Percentiles rank a stretch among this genome's conserved stretches.
Conservation (phyloP, 768 basidiomycete genomes). For the Hericium alpestre region DNA sequence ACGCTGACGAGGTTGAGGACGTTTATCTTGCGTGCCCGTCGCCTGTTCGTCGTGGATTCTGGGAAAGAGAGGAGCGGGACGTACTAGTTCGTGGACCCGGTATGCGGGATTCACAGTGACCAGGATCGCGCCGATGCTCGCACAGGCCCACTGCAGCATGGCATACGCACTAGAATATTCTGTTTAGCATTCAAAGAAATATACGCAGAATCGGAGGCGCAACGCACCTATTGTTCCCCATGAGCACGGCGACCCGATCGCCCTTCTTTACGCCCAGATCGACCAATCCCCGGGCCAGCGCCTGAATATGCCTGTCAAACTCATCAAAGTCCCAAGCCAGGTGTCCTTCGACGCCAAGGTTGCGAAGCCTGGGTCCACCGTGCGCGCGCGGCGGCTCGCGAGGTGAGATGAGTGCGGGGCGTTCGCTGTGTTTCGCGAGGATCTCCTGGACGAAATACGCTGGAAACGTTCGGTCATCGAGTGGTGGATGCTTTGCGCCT, state of each 20-base stretch:
- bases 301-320: slow-evolving; percentile 54
- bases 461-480: slow-evolving; percentile 45
- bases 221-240: slow-evolving; percentile 76
- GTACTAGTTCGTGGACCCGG: slow-evolving; percentile 56
- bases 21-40: slow-evolving; percentile 35
- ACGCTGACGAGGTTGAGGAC: slow-evolving; percentile 50
- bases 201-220: not conserved
- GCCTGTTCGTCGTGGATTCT: not conserved
- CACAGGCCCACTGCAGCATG: slow-evolving; percentile 76
- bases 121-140: slow-evolving; percentile 73
- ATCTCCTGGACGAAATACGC: slow-evolving; percentile 53
- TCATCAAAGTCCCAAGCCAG: slow-evolving; percentile 69
- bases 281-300: slow-evolving; percentile 61
- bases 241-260: slow-evolving; percentile 67
- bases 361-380: slow-evolving; percentile 48
- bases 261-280: slow-evolving; percentile 62
- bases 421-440: slow-evolving; percentile 32
- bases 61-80: slow-evolving; percentile 14
- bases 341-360: slow-evolving; percentile 30
- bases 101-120: slow-evolving; percentile 82
- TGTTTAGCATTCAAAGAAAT: not conserved
- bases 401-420: slow-evolving; percentile 57
- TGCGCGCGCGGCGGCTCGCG: slow-evolving; percentile 47
- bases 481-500: slow-evolving; percentile 46
- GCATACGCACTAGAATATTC: slow-evolving; percentile 57